phyloP scores from a whole-genome alignment of 768 basidiomycete genomes.

The Collybia sordida region DNA sequence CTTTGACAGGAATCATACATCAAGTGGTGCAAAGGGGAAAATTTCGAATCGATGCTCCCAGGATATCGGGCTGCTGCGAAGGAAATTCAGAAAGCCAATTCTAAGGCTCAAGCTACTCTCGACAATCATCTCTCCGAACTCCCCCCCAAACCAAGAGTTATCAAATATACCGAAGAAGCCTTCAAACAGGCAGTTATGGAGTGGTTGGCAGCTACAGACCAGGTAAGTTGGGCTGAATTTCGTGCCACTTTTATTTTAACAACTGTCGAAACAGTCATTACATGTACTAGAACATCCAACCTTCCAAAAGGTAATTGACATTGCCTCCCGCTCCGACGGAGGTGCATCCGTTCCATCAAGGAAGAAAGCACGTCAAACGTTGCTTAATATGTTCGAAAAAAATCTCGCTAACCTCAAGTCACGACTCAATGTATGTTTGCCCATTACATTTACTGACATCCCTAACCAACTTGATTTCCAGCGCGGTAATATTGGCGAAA shows the following conservation, averaged over 20 bases:
- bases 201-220: conserved; percentile 32
- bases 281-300: conserved; percentile 31
- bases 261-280: conserved; percentile 12
- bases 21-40: conserved; percentile 18
- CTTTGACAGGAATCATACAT: conserved; percentile 14
- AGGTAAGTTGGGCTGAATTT: conserved; percentile 16
- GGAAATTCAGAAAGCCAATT: not conserved
- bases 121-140: conserved; percentile 20
- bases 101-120: conserved; percentile 9
- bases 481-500: not conserved
- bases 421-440: not conserved
- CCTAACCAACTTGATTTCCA: not conserved
- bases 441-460: not conserved
- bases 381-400: conserved; percentile 23
- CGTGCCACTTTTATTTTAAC: not conserved
- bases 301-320: conserved; percentile 29
- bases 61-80: conserved; percentile 15
- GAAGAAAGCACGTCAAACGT: conserved; percentile 17
- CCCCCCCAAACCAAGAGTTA: conserved; percentile 9
- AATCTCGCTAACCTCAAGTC: not conserved
- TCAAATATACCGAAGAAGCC: conserved; percentile 24
- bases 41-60: conserved; percentile 27
- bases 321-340: conserved; percentile 29
- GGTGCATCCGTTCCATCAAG: conserved; percentile 28
- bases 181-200: conserved; percentile 25